Conservation (phyloP, 768 basidiomycete genomes). For the Dacryopinax primogenitus region DNA sequence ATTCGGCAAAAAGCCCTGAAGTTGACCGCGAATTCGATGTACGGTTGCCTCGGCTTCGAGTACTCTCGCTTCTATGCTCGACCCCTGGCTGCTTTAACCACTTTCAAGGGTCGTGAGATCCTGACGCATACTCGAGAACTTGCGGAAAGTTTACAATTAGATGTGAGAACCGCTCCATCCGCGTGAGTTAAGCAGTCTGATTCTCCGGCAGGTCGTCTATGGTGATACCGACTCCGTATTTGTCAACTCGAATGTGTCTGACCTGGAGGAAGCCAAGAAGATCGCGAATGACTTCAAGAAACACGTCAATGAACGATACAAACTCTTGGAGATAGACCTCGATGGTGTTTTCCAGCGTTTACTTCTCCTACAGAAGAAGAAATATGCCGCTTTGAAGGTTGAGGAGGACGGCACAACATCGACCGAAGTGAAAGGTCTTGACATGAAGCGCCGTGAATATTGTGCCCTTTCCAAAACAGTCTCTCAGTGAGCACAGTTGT, state of each 20-base stretch:
- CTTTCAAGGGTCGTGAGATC: constrained; percentile 95
- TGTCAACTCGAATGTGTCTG: constrained; percentile 87
- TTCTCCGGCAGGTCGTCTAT: constrained; percentile 67
- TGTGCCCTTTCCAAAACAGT: constrained; percentile 81
- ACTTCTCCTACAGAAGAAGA: constrained; percentile 93
- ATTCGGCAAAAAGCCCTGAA: constrained; percentile 96
- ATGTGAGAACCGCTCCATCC: constrained; percentile 43
- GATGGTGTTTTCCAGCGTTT: constrained; percentile 89
- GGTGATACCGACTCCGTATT: constrained; percentile 99
- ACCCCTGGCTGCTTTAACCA: constrained; percentile 92
- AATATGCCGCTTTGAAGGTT: constrained; percentile 94
- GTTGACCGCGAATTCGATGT: constrained; percentile 99
- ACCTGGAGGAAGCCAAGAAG: constrained; percentile 76
- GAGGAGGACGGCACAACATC: constrained; percentile 66
- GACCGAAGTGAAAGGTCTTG: constrained; percentile 89
- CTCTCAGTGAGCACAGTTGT: constrained; percentile 62
- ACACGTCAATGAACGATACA: constrained; percentile 90
- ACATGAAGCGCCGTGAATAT: constrained; percentile 98
- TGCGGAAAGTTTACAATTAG: constrained; percentile 77
- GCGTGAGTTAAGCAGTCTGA: neutral
- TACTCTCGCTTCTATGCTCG: constrained; percentile 93
- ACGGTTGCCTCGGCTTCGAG: constrained; percentile 96
- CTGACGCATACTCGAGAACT: constrained; percentile 84
- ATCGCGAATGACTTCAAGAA: constrained; percentile 91
- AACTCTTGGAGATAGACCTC: constrained; percentile 89